Evolutionary conservation across 2,329 filamentous ascomycete genomes (phyloP), one percentile per base, ranked within the genome.

Genomic region (Fusarium nurragi): DNA sequence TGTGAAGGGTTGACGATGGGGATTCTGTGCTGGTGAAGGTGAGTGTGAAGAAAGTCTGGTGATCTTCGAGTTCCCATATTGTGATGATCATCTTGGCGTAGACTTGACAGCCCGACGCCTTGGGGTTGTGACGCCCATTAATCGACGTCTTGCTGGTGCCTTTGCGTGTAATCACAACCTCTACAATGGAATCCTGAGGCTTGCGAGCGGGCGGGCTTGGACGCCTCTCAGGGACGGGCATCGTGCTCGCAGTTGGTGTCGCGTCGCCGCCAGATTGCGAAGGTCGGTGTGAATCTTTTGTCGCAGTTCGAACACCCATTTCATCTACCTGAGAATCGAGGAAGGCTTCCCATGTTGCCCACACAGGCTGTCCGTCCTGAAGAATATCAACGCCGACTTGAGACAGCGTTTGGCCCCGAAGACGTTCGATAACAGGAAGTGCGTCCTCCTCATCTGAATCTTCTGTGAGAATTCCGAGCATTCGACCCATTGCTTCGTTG

Each of bases 71-170:
- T 59, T 86, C 83, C 88, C 90, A 94, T 8, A 91, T 85, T 1
- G 88, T 90, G 21, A 93, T 86, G 43, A 93, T 91, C 88, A 93
- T 91, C 65, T 89, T 90, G 21, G 90, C 88, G 63, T 86, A 86
- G 0, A 86, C 76, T 68, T 80, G 80, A 46, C 74, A 76, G 21
- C 78, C 75, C 8, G 74, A 75, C 18, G 75, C 74, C 60, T 77
- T 78, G 11, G 74, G 71, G 54, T 76, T 77, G 34, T 73, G 71
- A 23, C 70, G 74, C 21, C 70, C 68, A 19, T 78, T 75, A 22
- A 77, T 73, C 1, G 66, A 77, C 8, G 81, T 73, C 51, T 79
- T 79, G 47, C 78, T 75, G 18, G 80, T 72, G 30, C 77, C 75
- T 46, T 81, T 79, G 12, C 83, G 81, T 14, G 86, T 83, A 41